Percentiles rank a stretch among this genome's conserved stretches.
phyloP scores from a whole-genome alignment of 257 asterid genomes.

The Oldenlandia corymbosa region DNA sequence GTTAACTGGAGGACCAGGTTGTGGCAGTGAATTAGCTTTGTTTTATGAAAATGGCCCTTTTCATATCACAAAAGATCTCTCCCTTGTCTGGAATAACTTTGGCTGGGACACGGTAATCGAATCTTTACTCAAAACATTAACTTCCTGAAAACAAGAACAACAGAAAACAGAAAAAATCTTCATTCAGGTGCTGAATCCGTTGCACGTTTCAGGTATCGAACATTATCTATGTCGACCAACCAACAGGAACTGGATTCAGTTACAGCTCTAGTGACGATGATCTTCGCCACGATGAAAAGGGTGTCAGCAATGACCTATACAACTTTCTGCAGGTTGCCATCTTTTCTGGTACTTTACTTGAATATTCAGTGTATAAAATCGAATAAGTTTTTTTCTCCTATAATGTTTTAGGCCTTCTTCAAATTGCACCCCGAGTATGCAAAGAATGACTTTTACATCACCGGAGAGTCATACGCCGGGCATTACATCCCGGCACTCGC shows the following conservation, averaged over 20 bases:
- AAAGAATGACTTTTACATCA: constrained; percentile 12
- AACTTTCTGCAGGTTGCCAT: constrained; percentile 49
- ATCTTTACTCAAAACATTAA: background rate
- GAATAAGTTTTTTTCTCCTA: background rate
- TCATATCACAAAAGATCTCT: constrained; percentile 32
- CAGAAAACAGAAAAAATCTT: too few species aligned
- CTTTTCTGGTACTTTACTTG: background rate
- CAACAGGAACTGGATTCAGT: constrained; percentile 64
- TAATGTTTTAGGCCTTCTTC: background rate
- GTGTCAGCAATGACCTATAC: constrained; percentile 50
- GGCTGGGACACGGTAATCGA: constrained; percentile 78
- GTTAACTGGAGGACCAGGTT: constrained; percentile 90
- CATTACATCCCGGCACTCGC: constrained; percentile 15
- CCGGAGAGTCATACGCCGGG: constrained; percentile 13
- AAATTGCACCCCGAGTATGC: constrained; percentile 3
- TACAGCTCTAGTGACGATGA: constrained; percentile 36
- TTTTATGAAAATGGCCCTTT: constrained; percentile 82
- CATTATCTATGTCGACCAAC: constrained; percentile 50
- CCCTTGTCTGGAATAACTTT: constrained; percentile 69
- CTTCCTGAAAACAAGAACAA: too few species aligned
- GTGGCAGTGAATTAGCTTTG: constrained; percentile 66
- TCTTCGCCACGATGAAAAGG: constrained; percentile 42
- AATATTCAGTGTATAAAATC: background rate
- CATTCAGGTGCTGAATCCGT: background rate
- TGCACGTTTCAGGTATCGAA: constrained; percentile 43